Evolutionary conservation across 139 green algal species (phyloP), one percentile per base, ranked within the genome.

Genomic region (Raphidocelis subcapitata): DNA sequence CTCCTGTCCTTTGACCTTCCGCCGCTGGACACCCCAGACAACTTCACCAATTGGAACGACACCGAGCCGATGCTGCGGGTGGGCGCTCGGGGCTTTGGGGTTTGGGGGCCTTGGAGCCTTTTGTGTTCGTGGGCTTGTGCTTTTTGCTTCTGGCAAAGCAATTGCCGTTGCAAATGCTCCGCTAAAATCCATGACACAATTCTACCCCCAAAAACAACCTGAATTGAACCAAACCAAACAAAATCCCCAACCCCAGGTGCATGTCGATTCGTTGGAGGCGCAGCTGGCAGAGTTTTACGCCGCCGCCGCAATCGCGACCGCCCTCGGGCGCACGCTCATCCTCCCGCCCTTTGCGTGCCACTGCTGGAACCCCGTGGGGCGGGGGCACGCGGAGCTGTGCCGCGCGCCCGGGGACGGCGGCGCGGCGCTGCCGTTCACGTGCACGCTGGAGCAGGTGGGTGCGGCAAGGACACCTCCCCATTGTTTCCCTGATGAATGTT

Each of bases 231-330:
- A 29, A 36, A 49, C 29, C 52, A 4, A 18, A 23, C 57, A 26
- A 4, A 20, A 2, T 18, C 37, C 46, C 29, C 69, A 54, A 28
- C 57, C 67, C 29, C 10, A 47, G 37, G 26, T 75, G 61, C 71
- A 77, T 61, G 4, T 70, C 15, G 33, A 24, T 2, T 55, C 60
- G 3, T 26, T 77, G 46, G 21, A 28, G 3, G 23, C 59, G n/a
- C 71, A 77, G 61, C 61, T 77, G 47, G 12, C 18, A 28, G 46
- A 70, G 49, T 44, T 77, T 15, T 71, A 77, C 16, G 71, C 71
- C 5, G 71, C 47, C 31, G 61, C 47, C 35, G 71, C 71, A 24
- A 47, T 68, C 10, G 71, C 71, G 26, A 26, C 33, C 18, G 61
- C 49, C 1, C 61, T 70, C 31, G 61, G 62, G 0, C 61, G 71